Evolutionary conservation across 2,329 filamentous ascomycete species (phyloP).

Genomic region (Moelleriella libera): DNA sequence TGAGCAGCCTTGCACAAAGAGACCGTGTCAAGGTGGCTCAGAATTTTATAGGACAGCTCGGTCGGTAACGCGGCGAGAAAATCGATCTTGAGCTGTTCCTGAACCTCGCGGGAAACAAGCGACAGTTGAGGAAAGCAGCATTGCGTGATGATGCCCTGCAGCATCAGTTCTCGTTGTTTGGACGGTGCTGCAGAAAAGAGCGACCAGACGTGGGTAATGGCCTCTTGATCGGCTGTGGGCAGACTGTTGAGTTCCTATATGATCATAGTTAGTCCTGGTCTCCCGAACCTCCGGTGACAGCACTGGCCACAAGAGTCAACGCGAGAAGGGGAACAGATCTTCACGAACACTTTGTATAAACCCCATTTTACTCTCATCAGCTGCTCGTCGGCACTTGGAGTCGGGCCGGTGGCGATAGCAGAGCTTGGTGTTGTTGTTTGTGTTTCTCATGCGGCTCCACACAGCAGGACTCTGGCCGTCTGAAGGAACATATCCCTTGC

Average conservation of each 20-base stretch:
- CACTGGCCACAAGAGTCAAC: no score
- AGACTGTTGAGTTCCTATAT: constrained; percentile 65
- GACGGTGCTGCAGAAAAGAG: constrained; percentile 90
- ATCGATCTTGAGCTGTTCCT: constrained; percentile 94
- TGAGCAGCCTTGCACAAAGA: constrained; percentile 93
- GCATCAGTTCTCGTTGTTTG: constrained; percentile 89
- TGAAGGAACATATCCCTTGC: constrained; percentile 30
- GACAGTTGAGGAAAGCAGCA: constrained; percentile 97
- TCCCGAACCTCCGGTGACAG: no score
- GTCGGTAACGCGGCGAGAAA: constrained; percentile 79
- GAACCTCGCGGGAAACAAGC: constrained; percentile 77
- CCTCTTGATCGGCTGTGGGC: constrained; percentile 76
- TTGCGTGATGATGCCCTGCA: constrained; percentile 89
- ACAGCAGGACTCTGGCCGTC: constrained; percentile 7
- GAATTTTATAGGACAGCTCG: constrained; percentile 85
- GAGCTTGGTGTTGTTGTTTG: constrained; percentile 69
- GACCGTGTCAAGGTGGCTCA: constrained; percentile 83
- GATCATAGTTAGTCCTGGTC: neutral
- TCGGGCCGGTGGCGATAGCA: constrained; percentile 94
- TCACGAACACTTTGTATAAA: constrained; percentile 68
- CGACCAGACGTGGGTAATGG: constrained; percentile 95
- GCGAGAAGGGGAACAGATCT: neutral
- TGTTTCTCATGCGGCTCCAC: constrained; percentile 27
- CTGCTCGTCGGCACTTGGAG: constrained; percentile 81
- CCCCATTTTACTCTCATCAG: constrained; percentile 93